phyloP scores from a whole-genome alignment of 2,329 filamentous ascomycete species.

The Trichoderma simmonsii region DNA sequence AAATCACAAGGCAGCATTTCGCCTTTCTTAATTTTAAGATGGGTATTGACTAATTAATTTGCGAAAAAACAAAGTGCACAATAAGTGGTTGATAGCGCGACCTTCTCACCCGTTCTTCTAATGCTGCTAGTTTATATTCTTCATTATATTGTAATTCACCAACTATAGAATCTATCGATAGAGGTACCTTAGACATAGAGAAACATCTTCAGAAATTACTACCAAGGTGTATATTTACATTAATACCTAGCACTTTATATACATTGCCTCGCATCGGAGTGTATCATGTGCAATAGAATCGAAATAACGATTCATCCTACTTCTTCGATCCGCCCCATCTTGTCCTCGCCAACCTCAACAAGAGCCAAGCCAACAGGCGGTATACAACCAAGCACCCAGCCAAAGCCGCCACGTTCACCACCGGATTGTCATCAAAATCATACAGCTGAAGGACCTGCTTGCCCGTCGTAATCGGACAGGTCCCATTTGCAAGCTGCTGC shows the following conservation, averaged over 20 bases:
- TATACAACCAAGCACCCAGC: constrained; percentile 64
- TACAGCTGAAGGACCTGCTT: constrained; percentile 67
- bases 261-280: background rate
- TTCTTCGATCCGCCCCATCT: constrained; percentile 43
- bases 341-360: constrained; percentile 54
- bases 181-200: background rate
- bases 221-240: background rate
- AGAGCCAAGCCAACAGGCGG: constrained; percentile 57
- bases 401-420: constrained; percentile 60
- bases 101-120: background rate
- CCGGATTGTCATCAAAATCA: constrained; percentile 59
- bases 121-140: background rate
- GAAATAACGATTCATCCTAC: background rate
- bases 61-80: background rate
- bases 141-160: background rate
- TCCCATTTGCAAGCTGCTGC: constrained; percentile 58
- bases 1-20: background rate
- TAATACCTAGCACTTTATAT: background rate
- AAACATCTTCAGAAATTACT: background rate
- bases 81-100: background rate
- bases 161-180: background rate
- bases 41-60: background rate
- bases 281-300: background rate
- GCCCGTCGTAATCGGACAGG: constrained; percentile 63
- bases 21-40: background rate